Evolutionary conservation across 441 rosid genomes (phyloP).

Genomic region (Rhodomyrtus psidioides): DNA sequence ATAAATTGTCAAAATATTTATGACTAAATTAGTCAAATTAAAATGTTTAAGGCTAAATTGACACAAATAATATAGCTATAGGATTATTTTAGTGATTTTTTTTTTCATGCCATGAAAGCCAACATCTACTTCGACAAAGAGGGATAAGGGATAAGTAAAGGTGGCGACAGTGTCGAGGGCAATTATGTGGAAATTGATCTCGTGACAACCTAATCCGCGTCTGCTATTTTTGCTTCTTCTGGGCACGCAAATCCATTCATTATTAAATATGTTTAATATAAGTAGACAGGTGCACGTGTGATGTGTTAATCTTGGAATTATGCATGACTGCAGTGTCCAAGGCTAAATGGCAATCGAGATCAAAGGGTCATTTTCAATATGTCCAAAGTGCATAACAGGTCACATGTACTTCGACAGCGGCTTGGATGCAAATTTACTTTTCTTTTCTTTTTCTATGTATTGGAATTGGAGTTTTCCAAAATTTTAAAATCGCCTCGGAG

Average conservation of each 20-base stretch:
- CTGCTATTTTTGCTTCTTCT: not conserved
- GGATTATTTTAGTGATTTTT: too few species aligned
- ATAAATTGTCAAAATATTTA: too few species aligned
- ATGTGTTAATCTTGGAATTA: not conserved
- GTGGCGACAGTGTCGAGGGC: too few species aligned
- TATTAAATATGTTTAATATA: not conserved
- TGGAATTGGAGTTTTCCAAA: not conserved
- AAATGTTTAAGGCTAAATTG: too few species aligned
- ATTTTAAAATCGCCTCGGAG: not conserved
- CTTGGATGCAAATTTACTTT: not conserved
- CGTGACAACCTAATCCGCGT: not conserved
- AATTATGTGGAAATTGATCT: not conserved
- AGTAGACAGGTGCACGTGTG: not conserved
- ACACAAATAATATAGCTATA: too few species aligned
- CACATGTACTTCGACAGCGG: not conserved
- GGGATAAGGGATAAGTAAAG: too few species aligned
- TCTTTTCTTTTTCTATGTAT: too few species aligned
- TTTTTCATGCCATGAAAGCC: too few species aligned
- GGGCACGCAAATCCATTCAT: not conserved
- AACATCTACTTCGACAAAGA: too few species aligned
- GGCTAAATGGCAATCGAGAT: not conserved
- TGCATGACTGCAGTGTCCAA: not conserved
- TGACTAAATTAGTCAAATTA: too few species aligned
- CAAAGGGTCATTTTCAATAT: not conserved
- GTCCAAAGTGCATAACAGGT: not conserved